phyloP scores from a whole-genome alignment of 2,329 filamentous ascomycete species.

The Erysiphe neolycopersici region DNA sequence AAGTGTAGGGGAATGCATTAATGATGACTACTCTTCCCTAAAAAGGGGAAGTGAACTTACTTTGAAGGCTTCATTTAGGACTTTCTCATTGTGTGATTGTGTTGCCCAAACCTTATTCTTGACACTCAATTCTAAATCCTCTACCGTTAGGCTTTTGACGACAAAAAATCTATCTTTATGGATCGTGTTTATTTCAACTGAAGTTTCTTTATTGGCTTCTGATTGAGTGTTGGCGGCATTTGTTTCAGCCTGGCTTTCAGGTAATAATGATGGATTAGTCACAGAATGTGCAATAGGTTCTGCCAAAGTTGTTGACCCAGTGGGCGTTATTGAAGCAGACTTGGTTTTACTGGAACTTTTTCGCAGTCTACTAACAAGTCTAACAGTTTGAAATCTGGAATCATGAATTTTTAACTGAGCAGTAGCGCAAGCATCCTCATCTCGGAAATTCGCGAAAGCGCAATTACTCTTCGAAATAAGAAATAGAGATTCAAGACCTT shows the following conservation, averaged over 20 bases:
- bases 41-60: too few relatives aligned
- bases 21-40: slow-evolving; percentile 23
- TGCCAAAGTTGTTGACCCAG: slow-evolving; percentile 9
- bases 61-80: too few relatives aligned
- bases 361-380: slow-evolving; percentile 62
- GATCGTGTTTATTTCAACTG: background rate
- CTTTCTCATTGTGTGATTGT: too few relatives aligned
- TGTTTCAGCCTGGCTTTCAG: slow-evolving; percentile 14
- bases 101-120: slow-evolving; percentile 71
- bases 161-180: slow-evolving; percentile 60
- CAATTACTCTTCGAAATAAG: too few relatives aligned
- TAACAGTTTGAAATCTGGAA: slow-evolving; percentile 62
- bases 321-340: slow-evolving; percentile 8
- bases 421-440: slow-evolving; percentile 44
- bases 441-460: slow-evolving; percentile 28
- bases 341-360: slow-evolving; percentile 20
- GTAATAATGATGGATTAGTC: slow-evolving; percentile 7
- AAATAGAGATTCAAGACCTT: too few relatives aligned
- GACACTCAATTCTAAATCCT: slow-evolving; percentile 76
- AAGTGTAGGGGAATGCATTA: slow-evolving; percentile 1
- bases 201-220: slow-evolving; percentile 1
- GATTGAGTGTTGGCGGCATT: slow-evolving; percentile 1
- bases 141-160: slow-evolving; percentile 72
- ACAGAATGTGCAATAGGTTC: slow-evolving; percentile 5
- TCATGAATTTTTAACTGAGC: slow-evolving; percentile 76